Conservation (phyloP, 2,329 filamentous ascomycete species). For the Biscogniauxia marginata region DNA sequence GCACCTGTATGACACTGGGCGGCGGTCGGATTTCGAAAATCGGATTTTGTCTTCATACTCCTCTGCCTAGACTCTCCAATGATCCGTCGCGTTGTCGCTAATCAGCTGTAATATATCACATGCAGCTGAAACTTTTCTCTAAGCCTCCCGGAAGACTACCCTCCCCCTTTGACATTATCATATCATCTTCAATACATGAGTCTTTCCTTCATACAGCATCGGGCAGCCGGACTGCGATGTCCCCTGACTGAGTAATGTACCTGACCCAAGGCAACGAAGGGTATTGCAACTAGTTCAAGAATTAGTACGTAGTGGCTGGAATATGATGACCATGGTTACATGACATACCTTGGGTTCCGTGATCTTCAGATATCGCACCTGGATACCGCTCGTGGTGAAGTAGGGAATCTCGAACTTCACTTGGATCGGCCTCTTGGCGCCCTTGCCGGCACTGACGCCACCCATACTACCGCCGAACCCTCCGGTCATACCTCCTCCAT, state of each 20-base stretch:
- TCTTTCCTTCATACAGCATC: slow-evolving; percentile 63
- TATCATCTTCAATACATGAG: slow-evolving; percentile 17
- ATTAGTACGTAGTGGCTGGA: slow-evolving; percentile 11
- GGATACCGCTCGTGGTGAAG: slow-evolving; percentile 98
- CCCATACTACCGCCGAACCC: slow-evolving; percentile 97
- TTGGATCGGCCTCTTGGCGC: slow-evolving; percentile 89
- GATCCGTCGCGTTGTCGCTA: slow-evolving; percentile 3
- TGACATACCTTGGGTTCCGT: slow-evolving; percentile 91
- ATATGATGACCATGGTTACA: neutral
- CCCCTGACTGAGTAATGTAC: slow-evolving; percentile 97
- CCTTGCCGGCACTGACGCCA: slow-evolving; percentile 79
- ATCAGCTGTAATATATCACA: slow-evolving; percentile 23
- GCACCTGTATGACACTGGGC: neutral
- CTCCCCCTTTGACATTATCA: slow-evolving; percentile 17
- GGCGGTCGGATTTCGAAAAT: slow-evolving; percentile 2
- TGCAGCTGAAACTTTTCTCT: slow-evolving; percentile 23
- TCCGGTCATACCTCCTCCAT: slow-evolving; percentile 95
- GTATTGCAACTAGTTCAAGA: slow-evolving; percentile 76
- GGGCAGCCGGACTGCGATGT: slow-evolving; percentile 93
- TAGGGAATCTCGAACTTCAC: slow-evolving; percentile 99
- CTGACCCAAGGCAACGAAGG: slow-evolving; percentile 95
- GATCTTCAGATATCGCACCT: slow-evolving; percentile 98
- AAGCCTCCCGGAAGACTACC: slow-evolving; percentile 18
- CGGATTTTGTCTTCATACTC: slow-evolving; percentile 18
- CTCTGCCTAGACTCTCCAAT: slow-evolving; percentile 5